Percentiles rank a stretch among this genome's conserved stretches.
These are phyloP conservation scores for Mrakia frigida DNA, from an alignment of 768 basidiomycete species.

Conservation along the genomic window DNA sequence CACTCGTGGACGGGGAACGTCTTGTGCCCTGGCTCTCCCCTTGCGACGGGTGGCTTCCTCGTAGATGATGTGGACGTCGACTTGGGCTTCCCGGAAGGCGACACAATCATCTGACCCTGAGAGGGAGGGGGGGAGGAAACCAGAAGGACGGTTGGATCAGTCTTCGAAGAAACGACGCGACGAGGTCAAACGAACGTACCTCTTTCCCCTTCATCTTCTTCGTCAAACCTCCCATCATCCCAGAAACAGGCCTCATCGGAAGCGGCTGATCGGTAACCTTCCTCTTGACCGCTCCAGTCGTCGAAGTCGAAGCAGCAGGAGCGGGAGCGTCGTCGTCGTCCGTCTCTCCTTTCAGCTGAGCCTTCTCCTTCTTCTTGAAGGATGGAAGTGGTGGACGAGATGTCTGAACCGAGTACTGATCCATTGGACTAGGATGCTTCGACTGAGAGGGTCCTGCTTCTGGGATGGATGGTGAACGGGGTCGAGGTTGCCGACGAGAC, in stretches of 20 bases:
- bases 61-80: neutral
- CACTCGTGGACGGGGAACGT: neutral
- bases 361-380: neutral
- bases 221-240: neutral
- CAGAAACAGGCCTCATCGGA: neutral
- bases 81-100: neutral
- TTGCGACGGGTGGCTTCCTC: neutral
- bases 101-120: neutral
- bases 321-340: neutral
- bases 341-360: neutral
- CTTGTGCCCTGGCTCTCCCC: neutral
- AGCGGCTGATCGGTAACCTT: neutral
- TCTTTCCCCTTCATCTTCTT: neutral
- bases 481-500: neutral
- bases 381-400: neutral
- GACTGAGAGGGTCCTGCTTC: neutral
- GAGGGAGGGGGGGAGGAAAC: no score
- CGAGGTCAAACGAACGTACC: neutral
- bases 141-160: neutral
- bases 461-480: neutral
- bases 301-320: neutral
- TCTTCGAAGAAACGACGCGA: neutral
- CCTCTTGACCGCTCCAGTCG: neutral
- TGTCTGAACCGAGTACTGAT: neutral
- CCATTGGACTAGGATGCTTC: neutral